A percentile compares a stretch with the other conserved stretches of the same genome.
phyloP scores from a whole-genome alignment of 352 stramenopile species.

The Phytophthora melonis region DNA sequence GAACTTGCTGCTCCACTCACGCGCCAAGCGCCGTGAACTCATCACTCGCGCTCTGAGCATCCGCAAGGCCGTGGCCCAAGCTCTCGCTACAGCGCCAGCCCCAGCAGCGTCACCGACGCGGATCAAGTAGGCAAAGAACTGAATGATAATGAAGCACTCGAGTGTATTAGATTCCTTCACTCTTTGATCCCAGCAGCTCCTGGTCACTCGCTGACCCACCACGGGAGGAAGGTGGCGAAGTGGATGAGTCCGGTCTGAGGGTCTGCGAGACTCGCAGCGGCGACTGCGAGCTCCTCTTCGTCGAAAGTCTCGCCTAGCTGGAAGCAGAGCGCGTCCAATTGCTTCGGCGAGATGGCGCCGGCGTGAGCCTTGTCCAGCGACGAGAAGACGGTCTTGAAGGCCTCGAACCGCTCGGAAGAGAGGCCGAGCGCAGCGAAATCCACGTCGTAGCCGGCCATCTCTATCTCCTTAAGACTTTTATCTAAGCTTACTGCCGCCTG shows the following conservation, averaged over 20 bases:
- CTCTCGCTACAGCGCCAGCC: constrained; percentile 27
- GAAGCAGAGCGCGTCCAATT: constrained; percentile 68
- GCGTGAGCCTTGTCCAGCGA: constrained; percentile 58
- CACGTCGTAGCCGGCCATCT: constrained; percentile 50
- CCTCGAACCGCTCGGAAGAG: constrained; percentile 58
- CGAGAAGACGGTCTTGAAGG: constrained; percentile 67
- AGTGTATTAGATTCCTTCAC: background rate
- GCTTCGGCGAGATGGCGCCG: constrained; percentile 59
- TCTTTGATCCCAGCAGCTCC: background rate
- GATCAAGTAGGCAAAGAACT: constrained; percentile 22
- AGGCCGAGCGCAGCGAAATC: constrained; percentile 62
- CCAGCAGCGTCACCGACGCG: constrained; percentile 7
- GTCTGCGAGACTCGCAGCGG: constrained; percentile 58
- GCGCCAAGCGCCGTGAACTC: constrained; percentile 67
- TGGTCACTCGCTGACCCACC: constrained; percentile 66
- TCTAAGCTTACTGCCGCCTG: constrained; percentile 1
- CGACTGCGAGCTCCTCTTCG: constrained; percentile 61
- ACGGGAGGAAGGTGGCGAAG: constrained; percentile 69
- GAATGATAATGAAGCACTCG: background rate
- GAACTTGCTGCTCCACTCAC: constrained; percentile 69
- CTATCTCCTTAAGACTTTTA: constrained; percentile 4
- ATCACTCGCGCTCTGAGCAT: constrained; percentile 68
- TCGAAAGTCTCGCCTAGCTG: constrained; percentile 69
- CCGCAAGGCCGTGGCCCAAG: constrained; percentile 49
- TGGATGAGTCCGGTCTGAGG: constrained; percentile 65